phyloP scores from a whole-genome alignment of 176 grass and related monocot species.

The Oryza rufipogon region DNA sequence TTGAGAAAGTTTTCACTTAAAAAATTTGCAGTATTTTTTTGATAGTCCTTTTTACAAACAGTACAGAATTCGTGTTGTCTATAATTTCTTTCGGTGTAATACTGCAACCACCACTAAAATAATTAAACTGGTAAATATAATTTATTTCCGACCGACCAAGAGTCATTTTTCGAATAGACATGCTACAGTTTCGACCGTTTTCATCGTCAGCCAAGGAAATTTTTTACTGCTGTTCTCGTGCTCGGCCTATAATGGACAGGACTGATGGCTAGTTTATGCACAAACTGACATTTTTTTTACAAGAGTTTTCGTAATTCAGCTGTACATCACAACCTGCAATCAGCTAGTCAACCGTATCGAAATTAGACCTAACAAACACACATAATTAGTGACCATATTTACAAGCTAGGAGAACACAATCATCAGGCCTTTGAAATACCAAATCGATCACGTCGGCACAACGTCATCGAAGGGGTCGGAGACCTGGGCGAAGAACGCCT shows the following conservation, averaged over 20 bases:
- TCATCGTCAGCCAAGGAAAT: neutral
- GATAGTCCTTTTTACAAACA: too few relatives aligned
- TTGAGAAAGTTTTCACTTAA: too few relatives aligned
- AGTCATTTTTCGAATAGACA: too few relatives aligned
- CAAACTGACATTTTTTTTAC: neutral
- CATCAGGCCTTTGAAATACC: neutral
- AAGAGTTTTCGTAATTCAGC: neutral
- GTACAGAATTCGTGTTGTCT: too few relatives aligned
- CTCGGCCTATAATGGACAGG: neutral
- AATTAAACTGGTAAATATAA: too few relatives aligned
- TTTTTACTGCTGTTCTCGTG: neutral
- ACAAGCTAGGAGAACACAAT: neutral
- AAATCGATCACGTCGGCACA: slow-evolving; percentile 54
- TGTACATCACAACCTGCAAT: neutral
- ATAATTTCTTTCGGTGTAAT: too few relatives aligned
- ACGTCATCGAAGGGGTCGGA: slow-evolving; percentile 35
- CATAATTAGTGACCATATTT: neutral
- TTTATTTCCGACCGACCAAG: too few relatives aligned
- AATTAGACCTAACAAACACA: neutral
- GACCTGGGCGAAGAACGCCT: slow-evolving; percentile 45
- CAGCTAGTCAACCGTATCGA: neutral
- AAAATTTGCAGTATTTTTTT: too few relatives aligned
- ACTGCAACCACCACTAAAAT: too few relatives aligned
- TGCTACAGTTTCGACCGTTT: too few relatives aligned
- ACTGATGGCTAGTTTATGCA: neutral